Conservation (phyloP, 345 rosid species). For the Hibiscus tridactylites region DNA sequence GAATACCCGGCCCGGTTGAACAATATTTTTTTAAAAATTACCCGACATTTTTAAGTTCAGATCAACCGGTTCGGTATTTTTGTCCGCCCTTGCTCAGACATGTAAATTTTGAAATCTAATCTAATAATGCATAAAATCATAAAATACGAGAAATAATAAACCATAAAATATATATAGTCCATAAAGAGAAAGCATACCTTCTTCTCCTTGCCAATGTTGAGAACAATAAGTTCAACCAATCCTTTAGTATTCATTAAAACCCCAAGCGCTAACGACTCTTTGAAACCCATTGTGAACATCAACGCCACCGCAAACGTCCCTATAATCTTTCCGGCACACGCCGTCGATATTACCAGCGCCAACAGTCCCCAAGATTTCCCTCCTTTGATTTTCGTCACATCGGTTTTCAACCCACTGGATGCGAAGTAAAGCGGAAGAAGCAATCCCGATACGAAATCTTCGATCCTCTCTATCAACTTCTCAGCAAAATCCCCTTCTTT, state of each 20-base stretch:
- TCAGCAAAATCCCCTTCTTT: conserved; percentile 75
- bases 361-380: conserved; percentile 65
- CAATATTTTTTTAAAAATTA: too few relatives aligned
- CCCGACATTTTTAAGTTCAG: too few relatives aligned
- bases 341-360: conserved; percentile 59
- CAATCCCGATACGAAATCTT: conserved; percentile 77
- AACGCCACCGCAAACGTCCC: conserved; percentile 72
- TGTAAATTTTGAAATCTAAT: too few relatives aligned
- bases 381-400: conserved; percentile 56
- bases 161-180: too few relatives aligned
- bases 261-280: conserved; percentile 69
- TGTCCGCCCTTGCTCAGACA: too few relatives aligned
- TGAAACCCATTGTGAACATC: conserved; percentile 54
- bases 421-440: conserved; percentile 85
- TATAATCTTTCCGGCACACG: conserved; percentile 64
- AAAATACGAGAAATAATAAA: too few relatives aligned
- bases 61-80: too few relatives aligned
- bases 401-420: conserved; percentile 76
- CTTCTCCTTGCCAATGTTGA: conserved; percentile 82
- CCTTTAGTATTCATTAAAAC: conserved; percentile 90
- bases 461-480: conserved; percentile 66
- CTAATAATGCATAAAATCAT: too few relatives aligned
- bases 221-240: conserved; percentile 87
- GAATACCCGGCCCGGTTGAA: too few relatives aligned
- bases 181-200: conserved; percentile 34